Percentiles rank a stretch among this genome's conserved stretches.
phyloP scores from a whole-genome alignment of 2,329 filamentous ascomycete genomes.

The Xylaria sp. region DNA sequence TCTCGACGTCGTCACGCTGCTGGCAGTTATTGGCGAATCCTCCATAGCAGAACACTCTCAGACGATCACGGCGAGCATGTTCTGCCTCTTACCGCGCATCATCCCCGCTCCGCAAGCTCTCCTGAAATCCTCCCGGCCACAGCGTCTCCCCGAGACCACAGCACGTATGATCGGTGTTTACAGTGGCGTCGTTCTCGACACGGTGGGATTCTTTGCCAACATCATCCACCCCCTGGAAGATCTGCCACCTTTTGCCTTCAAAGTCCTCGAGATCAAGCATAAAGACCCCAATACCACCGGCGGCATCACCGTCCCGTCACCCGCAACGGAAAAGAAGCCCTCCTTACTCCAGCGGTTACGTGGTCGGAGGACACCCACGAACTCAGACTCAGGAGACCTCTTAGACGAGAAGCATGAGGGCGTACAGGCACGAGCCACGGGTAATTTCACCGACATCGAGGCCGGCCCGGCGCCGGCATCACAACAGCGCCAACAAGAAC shows the following conservation, averaged over 20 bases:
- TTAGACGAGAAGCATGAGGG: conserved; percentile 9
- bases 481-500: conserved; percentile 16
- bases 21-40: conserved; percentile 58
- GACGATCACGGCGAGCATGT: conserved; percentile 52
- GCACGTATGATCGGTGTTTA: conserved; percentile 55
- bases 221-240: conserved; percentile 53
- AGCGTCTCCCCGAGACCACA: conserved; percentile 49
- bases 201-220: conserved; percentile 57
- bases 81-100: conserved; percentile 54
- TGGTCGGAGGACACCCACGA: conserved; percentile 13
- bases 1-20: conserved; percentile 57
- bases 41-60: conserved; percentile 54
- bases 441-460: conserved; percentile 24
- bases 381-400: conserved; percentile 14
- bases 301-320: conserved; percentile 19
- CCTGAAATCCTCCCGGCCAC: conserved; percentile 50
- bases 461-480: conserved; percentile 9
- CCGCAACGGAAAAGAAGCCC: conserved; percentile 7
- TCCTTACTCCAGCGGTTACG: conserved; percentile 14
- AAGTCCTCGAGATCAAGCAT: conserved; percentile 46
- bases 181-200: conserved; percentile 49
- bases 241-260: conserved; percentile 43
- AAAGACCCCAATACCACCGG: conserved; percentile 29
- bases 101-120: conserved; percentile 59
- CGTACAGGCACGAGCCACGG: conserved; percentile 12